phyloP scores from a whole-genome alignment of 2,329 filamentous ascomycete species.

The Xenoacremonium recifei region DNA sequence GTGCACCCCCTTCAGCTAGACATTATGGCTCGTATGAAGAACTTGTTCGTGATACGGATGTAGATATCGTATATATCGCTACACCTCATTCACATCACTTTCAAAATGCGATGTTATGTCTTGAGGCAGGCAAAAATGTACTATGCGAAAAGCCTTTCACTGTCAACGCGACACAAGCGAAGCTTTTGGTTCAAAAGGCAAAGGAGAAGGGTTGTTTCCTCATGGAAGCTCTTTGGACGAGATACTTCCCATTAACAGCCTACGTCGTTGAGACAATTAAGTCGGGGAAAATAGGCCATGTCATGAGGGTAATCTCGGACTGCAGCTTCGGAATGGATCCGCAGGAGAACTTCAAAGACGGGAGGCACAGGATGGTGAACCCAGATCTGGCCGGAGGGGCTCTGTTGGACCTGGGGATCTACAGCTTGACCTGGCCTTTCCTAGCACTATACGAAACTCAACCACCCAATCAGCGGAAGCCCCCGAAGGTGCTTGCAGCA shows the following conservation, averaged over 20 bases:
- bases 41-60: slow-evolving; percentile 70
- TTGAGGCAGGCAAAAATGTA: slow-evolving; percentile 80
- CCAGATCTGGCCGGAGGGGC: slow-evolving; percentile 76
- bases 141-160: slow-evolving; percentile 89
- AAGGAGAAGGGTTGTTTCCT: slow-evolving; percentile 69
- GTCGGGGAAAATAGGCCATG: slow-evolving; percentile 52
- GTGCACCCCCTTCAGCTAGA: slow-evolving; percentile 62
- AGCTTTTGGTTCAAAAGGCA: slow-evolving; percentile 68
- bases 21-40: slow-evolving; percentile 79
- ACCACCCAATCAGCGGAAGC: slow-evolving; percentile 50
- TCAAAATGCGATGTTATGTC: slow-evolving; percentile 77
- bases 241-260: slow-evolving; percentile 79
- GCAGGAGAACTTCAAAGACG: slow-evolving; percentile 15
- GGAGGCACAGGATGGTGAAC: slow-evolving; percentile 74
- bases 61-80: slow-evolving; percentile 84
- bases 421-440: slow-evolving; percentile 85
- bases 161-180: slow-evolving; percentile 73
- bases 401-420: slow-evolving; percentile 80
- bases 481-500: slow-evolving; percentile 65
- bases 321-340: not conserved
- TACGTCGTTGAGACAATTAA: slow-evolving; percentile 64
- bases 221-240: slow-evolving; percentile 87
- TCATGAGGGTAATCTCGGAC: slow-evolving; percentile 50
- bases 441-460: slow-evolving; percentile 77
- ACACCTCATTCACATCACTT: slow-evolving; percentile 91